Percentiles rank a stretch among this genome's conserved stretches.
phyloP scores from a whole-genome alignment of 441 rosid genomes.

The Gossypium trilobum region DNA sequence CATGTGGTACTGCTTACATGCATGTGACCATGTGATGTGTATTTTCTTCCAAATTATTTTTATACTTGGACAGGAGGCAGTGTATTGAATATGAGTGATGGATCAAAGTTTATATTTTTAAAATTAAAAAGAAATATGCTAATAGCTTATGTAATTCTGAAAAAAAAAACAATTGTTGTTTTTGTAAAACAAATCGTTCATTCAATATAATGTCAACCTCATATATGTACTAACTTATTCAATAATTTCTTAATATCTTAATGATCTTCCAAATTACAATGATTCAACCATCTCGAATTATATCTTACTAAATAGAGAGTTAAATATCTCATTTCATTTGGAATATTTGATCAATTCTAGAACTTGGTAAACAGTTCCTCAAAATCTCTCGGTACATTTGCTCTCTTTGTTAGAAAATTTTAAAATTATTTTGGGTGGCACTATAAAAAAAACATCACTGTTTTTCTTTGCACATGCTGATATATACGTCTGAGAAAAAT shows the following conservation, averaged over 20 bases:
- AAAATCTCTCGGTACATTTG: neutral
- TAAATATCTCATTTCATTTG: neutral
- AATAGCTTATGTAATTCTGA: neutral
- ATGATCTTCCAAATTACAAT: neutral
- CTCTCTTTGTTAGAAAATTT: neutral
- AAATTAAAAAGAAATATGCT: neutral
- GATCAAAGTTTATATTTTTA: neutral
- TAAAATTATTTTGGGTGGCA: too few relatives aligned
- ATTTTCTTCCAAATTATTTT: neutral
- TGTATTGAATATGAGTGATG: too few relatives aligned
- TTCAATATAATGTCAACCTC: neutral
- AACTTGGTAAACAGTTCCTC: too few relatives aligned
- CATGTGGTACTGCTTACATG: neutral
- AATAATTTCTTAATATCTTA: too few relatives aligned
- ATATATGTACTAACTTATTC: neutral
- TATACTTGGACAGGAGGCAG: too few relatives aligned
- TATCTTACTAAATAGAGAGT: neutral
- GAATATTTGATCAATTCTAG: neutral
- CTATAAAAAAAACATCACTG: neutral
- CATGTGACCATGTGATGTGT: neutral
- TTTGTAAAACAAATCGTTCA: too few relatives aligned
- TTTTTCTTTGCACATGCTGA: slow-evolving; percentile 5
- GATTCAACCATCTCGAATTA: neutral
- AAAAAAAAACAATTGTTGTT: too few relatives aligned
- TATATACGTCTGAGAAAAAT: neutral